Base-by-base conservation (phyloP, 2,329 filamentous ascomycete genomes). In the Cercospora janseana region DNA sequence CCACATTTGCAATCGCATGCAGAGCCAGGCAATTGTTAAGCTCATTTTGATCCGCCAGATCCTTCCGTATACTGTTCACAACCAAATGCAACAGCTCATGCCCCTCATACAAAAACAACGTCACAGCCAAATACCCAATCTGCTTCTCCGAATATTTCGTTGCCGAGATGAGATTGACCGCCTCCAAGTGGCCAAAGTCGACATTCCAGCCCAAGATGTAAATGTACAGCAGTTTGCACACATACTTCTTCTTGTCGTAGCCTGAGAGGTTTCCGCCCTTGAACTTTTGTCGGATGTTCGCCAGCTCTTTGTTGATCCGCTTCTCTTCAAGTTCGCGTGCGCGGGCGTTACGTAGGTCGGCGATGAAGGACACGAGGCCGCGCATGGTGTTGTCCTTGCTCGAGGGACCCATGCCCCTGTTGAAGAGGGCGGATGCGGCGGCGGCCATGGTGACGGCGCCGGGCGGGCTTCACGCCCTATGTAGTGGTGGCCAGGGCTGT, bases 211-310 rank as follows among this genome's bases (percentile, higher is more conserved):
- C 93, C 59, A 98, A 81, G 54, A 98, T 98, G 72, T 98, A 98
- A 65, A 98, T 97, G 71, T 98, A 98, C 55, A 98, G 79, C 61
- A 98, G 82, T 83, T 98, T 98, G 88, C 93, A 98, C 60, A 98
- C 93, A 69, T 98, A 98, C 87, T 98, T 98, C 81, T 98, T 98
- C 79, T 94, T 96, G 77, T 96, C 90, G 69, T 98, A 98, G 60
- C 93, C 94, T 68, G 86, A 95, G 51, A 98, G 76, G 67, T 80
- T 93, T 58, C 67, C 73, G 79, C 81, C 81, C 80, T 95, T 95
- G 78, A 97, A 98, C 74, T 97, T 97, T 75, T 96, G 89, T 66
- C 89, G 84, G 70, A 98, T 98, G 68, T 98, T 98, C 68, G 93
- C 93, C 70, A 98, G 75, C 75, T 98, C 93, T 77, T 98, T 98